Base-by-base conservation (phyloP, 164 flowering plant species). In the Umbilicus rupestris region DNA sequence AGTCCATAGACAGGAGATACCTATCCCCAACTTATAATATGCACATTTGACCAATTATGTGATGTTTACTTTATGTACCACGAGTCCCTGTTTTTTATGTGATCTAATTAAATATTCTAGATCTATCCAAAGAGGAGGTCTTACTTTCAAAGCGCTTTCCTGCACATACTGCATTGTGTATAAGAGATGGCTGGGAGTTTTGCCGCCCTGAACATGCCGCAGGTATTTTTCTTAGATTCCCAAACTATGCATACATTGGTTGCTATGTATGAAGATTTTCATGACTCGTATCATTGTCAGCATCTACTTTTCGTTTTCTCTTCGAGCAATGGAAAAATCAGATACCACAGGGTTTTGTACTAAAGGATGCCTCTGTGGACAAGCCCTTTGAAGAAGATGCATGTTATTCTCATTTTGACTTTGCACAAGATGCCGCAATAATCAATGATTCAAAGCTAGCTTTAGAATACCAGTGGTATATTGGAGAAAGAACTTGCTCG, bases 101-200 rank as follows among this genome's bases (percentile, higher is more conserved):
- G 37, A 4, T 66, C 14, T 47, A 35, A 50, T 22, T 3, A 63
- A 57, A 77, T 73, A 35, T 63, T 62, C 45, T 55, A 95, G 99
- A 95, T 83, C 90, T 95, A 47, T 82, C 95, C 41, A 81, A 79
- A 19, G 87, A 87, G 44, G 99, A 85, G 76, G 49, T 83, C 33
- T 83, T 81, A 70, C 72, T 87, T 75, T 87, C 96, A 55, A 92
- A 82, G 71, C 90, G 82, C 44, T 95, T 89, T 84, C 97, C 99
- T 71, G 75, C 97, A 66, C 88, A 83, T 24, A 75, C 97, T 12
- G 84, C 96, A 66, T 80, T 92, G 71, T 95, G 99, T 83, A 81
- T 95, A 49, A 79, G 90, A 77, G 87, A 80, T 74, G 99, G 99
- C 69, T 95, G 99, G 99, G 96, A 89, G 71, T 84, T 95, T 63